These are phyloP conservation scores for Taiozyma sp. DNA, from an alignment of 1,139 yeast genomes.

Conservation along the genomic window DNA sequence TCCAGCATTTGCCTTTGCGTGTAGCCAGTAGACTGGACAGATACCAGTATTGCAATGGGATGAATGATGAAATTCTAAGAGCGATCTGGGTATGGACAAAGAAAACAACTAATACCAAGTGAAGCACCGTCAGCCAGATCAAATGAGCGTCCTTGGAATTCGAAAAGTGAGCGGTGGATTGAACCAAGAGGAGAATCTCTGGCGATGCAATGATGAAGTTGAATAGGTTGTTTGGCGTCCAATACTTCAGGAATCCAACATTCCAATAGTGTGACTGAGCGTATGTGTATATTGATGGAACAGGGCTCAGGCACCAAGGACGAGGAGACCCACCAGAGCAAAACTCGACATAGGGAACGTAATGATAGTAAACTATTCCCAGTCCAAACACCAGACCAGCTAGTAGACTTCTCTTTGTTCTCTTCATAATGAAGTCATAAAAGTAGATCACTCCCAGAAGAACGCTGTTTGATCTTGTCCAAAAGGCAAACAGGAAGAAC, in stretches of 20 bases:
- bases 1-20: conserved; percentile 26
- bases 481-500: conserved; percentile 50
- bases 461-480: conserved; percentile 72
- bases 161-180: conserved; percentile 19
- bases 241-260: conserved; percentile 73
- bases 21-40: conserved; percentile 38
- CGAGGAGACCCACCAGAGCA: conserved; percentile 34
- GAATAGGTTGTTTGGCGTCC: conserved; percentile 79
- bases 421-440: conserved; percentile 43
- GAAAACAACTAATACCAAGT: conserved; percentile 39
- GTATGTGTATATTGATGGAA: conserved; percentile 66
- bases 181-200: conserved; percentile 39
- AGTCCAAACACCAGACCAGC: conserved; percentile 54
- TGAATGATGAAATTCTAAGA: conserved; percentile 70
- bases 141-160: conserved; percentile 20
- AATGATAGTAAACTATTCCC: conserved; percentile 43
- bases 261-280: conserved; percentile 86
- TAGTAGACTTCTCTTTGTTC: conserved; percentile 31
- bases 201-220: conserved; percentile 82
- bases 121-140: conserved; percentile 33
- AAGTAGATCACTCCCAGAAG: conserved; percentile 67
- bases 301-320: conserved; percentile 57
- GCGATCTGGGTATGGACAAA: conserved; percentile 86
- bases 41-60: conserved; percentile 77
- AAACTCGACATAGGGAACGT: conserved; percentile 48